Evolutionary conservation across 768 basidiomycete species (phyloP), one percentile per base, ranked within the genome.

Genomic region (Calocybe cyanea): DNA sequence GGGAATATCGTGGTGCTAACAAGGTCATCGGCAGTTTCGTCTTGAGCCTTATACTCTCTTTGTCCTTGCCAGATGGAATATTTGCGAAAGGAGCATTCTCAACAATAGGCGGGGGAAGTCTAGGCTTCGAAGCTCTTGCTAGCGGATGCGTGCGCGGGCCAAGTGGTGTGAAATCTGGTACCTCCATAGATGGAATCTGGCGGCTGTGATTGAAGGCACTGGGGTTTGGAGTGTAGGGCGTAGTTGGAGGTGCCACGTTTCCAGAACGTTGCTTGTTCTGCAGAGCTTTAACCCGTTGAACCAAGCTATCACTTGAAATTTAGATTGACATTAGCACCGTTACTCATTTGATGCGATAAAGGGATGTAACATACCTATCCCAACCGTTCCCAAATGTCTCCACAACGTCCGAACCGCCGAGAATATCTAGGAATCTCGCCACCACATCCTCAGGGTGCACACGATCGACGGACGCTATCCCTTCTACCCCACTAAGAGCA

Each of bases 381-480:
- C 86, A 89, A 0, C 61, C 63, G 1, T 72, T 62, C 0, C 80
- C 80, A 38, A 72, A 71, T n/a, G 42, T 52, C 1, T 54, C 46
- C 5, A 77, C 35, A 1, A 64, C 54, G 0, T 68, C 63, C 21
- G 62, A 58, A 1, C 81, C 79, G 10, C 80, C 81, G 19, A 78
- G 60, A 34, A 73, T 46, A 23, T 59, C 60, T 11, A 75, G 54
- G 57, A 87, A 93, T 33, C 81, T 69, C 23, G 67, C 65, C 23
- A 87, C 76, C 1, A 93, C 86, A 21, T 71, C 63, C 2, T 76
- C 78, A 1, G 78, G 60, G 2, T 67, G 64, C 25, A 90, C 71
- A 5, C 67, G 63, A 33, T 80, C 77, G 7, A 76, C 77, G 34
- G 76, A 66, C 0, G 73, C 83, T 36, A 85, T 51, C 7, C 61